Base-by-base conservation (phyloP, 1,284 basidiomycete species). In the Trametes pubescens region DNA sequence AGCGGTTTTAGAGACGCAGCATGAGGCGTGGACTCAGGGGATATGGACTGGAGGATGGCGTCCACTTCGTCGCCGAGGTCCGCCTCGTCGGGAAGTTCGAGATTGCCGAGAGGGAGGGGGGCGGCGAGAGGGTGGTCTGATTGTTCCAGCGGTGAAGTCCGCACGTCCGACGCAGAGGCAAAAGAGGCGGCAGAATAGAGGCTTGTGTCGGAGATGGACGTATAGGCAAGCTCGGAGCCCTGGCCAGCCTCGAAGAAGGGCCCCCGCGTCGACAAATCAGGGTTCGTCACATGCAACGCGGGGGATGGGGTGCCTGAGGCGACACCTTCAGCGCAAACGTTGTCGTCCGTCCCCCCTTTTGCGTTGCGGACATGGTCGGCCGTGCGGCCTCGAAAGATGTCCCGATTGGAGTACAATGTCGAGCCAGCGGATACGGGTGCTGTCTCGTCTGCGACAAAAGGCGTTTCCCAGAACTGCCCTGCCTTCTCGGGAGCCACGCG, bases 51-150 rank as follows among this genome's bases (percentile, higher is more conserved):
- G 52, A 76, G 61, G 26, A 75, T 69, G 14, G 61, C 55, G 24
- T 68, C 70, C 22, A 75, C 57, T 56, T 75, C 74, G 38, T 73
- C 74, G 57, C 73, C 72, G 0, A 72, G 73, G 56, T 67, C 70
- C 7, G 69, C 61, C 22, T 62, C 71, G 26, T 71, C 54, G 26
- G 61, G 69, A 9, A 72, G 68, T 4, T 73, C 68, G 24, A 74
- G 53, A 40, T 69, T 72, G 16, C 70, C 74, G 4, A 71, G 62
- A 18, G 26, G 53, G 18, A 44, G 52, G 44, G 38, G 16, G 24
- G 44, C 44, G 24, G 16, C 24, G 24, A 21, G 8, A 22, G 13
- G 14, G 10, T 7, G 14, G 16, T 11, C 16, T 51, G 32, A 7
- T 18, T 13, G 34, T 29, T 14, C 47, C 34, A 18, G 21, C n/a